phyloP scores from a whole-genome alignment of 2,329 filamentous ascomycete species.

The Cladobotryum protrusum region DNA sequence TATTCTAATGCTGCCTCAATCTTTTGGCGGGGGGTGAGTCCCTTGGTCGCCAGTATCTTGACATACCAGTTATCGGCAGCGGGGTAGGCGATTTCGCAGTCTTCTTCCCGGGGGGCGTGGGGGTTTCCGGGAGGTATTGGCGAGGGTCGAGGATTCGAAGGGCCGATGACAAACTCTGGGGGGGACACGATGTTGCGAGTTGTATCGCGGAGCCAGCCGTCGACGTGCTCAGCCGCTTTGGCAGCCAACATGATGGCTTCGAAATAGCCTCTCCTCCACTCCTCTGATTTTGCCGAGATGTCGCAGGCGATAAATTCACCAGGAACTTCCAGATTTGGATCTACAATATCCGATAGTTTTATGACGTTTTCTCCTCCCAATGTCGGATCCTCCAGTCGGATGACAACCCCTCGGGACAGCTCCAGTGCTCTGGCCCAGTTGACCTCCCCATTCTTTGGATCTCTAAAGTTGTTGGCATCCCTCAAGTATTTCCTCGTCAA shows the following conservation, averaged over 20 bases:
- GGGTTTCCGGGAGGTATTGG: conserved; percentile 61
- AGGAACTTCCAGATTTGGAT: conserved; percentile 61
- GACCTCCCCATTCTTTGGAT: conserved; percentile 44
- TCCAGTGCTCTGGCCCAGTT: conserved; percentile 65
- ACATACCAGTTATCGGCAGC: conserved; percentile 72
- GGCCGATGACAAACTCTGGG: conserved; percentile 67
- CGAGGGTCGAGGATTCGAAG: conserved; percentile 74
- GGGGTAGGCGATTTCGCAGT: conserved; percentile 65
- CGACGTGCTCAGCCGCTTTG: conserved; percentile 70
- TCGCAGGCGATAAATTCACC: conserved; percentile 61
- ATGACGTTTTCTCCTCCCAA: conserved; percentile 62
- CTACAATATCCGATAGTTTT: conserved; percentile 53
- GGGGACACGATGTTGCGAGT: conserved; percentile 63
- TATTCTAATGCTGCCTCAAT: conserved; percentile 78
- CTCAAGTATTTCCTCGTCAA: conserved; percentile 63
- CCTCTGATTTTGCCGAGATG: conserved; percentile 67
- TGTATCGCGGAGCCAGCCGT: conserved; percentile 69
- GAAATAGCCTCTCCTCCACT: conserved; percentile 83
- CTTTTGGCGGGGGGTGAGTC: conserved; percentile 72
- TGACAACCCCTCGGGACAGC: conserved; percentile 53
- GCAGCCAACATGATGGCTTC: conserved; percentile 73
- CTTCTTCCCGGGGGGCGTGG: conserved; percentile 63
- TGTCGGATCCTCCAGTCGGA: conserved; percentile 61
- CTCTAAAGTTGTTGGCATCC: conserved; percentile 53
- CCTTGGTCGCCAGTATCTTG: conserved; percentile 72